Base-by-base conservation (phyloP, 1,139 yeast species). In the Scheffersomyces insectosa region DNA sequence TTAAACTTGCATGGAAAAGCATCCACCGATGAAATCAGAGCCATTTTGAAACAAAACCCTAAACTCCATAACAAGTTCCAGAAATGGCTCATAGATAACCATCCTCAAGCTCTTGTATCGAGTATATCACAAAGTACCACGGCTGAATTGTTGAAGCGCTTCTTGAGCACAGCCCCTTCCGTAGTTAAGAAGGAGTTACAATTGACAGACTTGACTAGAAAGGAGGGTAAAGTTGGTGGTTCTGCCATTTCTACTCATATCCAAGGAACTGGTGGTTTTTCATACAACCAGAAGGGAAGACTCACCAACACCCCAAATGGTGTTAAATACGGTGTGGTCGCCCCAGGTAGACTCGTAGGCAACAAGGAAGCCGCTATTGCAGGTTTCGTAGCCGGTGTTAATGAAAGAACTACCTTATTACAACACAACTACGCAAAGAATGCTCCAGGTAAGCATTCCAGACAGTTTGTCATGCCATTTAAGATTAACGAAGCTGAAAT, bases 231-330 rank as follows among this genome's bases (percentile, higher is more conserved):
- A 32, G 40, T 48, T 7, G 47, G 47, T 5, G 23, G 37, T 3
- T 38, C 49, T 33, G 46, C 48, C 23, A 47, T 47, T 16, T 43
- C 41, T 33, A 42, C 48, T 9, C 53, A 48, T 27, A 62, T 80
- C 37, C 78, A 83, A 46, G 93, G 89, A 33, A 80, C 85, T 9
- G 95, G 85, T 37, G 95, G 95, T 11, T 72, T 86, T 46, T 78
- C 88, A 2, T 89, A 88, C 57, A 76, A 75, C 39, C 77, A 85
- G 52, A 79, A 77, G 50, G 96, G 96, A 6, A 77, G 90, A 60
- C 70, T 88, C 39, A 62, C 74, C 49, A 87, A 85, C 64, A 77
- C 90, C 2, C 95, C 96, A 28, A 79, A 84, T 52, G 97, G 97
- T 38, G 68, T 84, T 33, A 70, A 76, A 42, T 72, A 79, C 44